A percentile compares a stretch with the other conserved stretches of the same genome.
These are phyloP conservation scores for Neonectria hederae DNA, from an alignment of 2,329 filamentous ascomycete genomes.

Conservation along the genomic window DNA sequence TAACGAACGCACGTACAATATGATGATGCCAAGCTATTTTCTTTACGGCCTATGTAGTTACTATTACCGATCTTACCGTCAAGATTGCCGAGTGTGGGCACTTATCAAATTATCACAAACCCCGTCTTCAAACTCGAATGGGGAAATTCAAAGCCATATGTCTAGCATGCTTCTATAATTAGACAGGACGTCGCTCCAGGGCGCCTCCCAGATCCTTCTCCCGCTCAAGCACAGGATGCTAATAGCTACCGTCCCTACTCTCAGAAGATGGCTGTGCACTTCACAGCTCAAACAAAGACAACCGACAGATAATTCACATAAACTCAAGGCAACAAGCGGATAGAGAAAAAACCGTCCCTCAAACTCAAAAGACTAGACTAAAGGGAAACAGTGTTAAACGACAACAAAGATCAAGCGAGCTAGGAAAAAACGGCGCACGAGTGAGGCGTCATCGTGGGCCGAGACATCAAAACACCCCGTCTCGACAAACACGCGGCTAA, in stretches of 20 bases:
- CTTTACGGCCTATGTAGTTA: background rate
- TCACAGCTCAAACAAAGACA: background rate
- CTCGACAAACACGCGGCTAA: conserved; percentile 49
- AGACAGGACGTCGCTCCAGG: background rate
- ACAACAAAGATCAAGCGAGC: conserved; percentile 51
- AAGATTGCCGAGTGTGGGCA: background rate
- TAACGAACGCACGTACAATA: conserved; percentile 25
- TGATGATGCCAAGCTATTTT: conserved; percentile 19
- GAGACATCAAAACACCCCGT: conserved; percentile 47
- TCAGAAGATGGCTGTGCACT: background rate
- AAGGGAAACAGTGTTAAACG: conserved; percentile 40
- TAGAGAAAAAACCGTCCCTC: conserved; percentile 24
- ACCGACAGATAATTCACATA: background rate
- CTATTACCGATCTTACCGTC: background rate
- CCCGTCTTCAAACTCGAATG: background rate
- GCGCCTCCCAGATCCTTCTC: background rate
- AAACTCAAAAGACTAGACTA: conserved; percentile 34
- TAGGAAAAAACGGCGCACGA: conserved; percentile 51
- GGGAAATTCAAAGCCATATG: background rate
- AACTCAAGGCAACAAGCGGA: background rate
- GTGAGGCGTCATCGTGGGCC: conserved; percentile 43
- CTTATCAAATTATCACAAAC: background rate
- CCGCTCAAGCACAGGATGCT: too few species aligned
- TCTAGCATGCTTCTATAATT: background rate
- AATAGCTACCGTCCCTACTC: background rate